These are phyloP conservation scores for Chaetomium cochliodes DNA, from an alignment of 495 filamentous ascomycete genomes.

Conservation along the genomic window DNA sequence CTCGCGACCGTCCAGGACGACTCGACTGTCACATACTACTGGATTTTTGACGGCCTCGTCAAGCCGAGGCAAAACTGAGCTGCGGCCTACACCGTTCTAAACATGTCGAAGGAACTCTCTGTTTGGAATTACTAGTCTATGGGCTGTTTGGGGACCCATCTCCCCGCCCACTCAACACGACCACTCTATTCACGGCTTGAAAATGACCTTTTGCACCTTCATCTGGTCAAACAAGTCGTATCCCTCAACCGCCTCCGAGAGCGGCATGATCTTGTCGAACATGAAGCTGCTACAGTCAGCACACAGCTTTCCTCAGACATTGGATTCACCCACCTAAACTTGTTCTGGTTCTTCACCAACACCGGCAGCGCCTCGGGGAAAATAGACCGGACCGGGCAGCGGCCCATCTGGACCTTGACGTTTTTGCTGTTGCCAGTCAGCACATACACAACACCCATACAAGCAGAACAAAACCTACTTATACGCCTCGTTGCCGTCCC, in stretches of 20 bases:
- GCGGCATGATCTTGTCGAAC: conserved; percentile 89
- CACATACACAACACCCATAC: background rate
- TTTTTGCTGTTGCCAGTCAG: conserved; percentile 61
- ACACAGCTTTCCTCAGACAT: background rate
- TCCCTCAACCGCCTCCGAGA: conserved; percentile 78
- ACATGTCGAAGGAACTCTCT: background rate
- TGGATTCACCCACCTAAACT: conserved; percentile 60
- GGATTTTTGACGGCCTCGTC: conserved; percentile 91
- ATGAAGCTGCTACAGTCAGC: conserved; percentile 66
- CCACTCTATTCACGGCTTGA: conserved; percentile 38
- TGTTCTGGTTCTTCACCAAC: conserved; percentile 77
- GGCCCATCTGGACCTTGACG: conserved; percentile 84
- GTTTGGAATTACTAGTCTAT: background rate
- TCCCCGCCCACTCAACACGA: background rate
- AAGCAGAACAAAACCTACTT: conserved; percentile 40
- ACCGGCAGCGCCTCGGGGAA: conserved; percentile 75
- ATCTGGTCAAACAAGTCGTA: conserved; percentile 91
- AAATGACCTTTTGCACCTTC: conserved; percentile 86
- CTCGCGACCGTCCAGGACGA: conserved; percentile 84
- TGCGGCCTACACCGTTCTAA: background rate
- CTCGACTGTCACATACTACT: conserved; percentile 92
- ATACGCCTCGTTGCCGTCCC: conserved; percentile 79
- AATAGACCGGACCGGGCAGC: conserved; percentile 86
- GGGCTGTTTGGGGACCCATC: background rate
- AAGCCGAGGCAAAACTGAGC: conserved; percentile 90